These are phyloP conservation scores for Symmetrospora coprosmae DNA, from an alignment of 768 basidiomycete genomes.

Conservation along the genomic window DNA sequence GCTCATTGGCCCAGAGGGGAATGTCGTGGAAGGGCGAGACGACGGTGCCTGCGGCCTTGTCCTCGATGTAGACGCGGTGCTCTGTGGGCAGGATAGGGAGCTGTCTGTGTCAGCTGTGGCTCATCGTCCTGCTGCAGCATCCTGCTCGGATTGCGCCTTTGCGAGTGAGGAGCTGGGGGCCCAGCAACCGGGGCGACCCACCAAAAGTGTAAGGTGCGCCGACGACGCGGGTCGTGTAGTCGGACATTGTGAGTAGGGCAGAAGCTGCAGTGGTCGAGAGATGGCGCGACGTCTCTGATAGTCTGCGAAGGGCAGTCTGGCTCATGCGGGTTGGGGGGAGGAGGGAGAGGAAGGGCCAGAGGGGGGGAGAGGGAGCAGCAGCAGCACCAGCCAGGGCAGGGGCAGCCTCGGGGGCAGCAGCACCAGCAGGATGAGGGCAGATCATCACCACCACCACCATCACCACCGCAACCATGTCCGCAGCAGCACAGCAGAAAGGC, in stretches of 20 bases:
- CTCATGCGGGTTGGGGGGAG: conserved; percentile 2
- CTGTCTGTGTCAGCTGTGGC: too few species aligned
- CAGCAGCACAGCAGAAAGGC: background rate
- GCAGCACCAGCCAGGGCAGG: background rate
- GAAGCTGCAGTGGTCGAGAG: conserved; percentile 24
- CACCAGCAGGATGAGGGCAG: too few species aligned
- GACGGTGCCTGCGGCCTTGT: conserved; percentile 63
- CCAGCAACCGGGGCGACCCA: conserved; percentile 39
- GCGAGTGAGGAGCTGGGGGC: too few species aligned
- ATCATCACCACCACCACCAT: too few species aligned
- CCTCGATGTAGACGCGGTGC: conserved; percentile 75
- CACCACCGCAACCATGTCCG: too few species aligned
- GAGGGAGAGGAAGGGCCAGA: background rate
- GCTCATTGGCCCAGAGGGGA: conserved; percentile 80
- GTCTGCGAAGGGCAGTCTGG: conserved; percentile 13
- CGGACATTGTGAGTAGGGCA: background rate
- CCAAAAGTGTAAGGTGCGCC: conserved; percentile 88
- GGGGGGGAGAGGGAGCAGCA: background rate
- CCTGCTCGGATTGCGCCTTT: too few species aligned
- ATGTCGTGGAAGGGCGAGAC: conserved; percentile 88
- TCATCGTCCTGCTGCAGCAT: too few species aligned
- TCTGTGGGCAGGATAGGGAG: conserved; percentile 45
- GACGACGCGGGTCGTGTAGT: conserved; percentile 58
- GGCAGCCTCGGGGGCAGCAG: too few species aligned
- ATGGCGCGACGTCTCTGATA: conserved; percentile 1